Conservation (phyloP, 805 yeast genomes). For the Saccharomyces paradoxus region DNA sequence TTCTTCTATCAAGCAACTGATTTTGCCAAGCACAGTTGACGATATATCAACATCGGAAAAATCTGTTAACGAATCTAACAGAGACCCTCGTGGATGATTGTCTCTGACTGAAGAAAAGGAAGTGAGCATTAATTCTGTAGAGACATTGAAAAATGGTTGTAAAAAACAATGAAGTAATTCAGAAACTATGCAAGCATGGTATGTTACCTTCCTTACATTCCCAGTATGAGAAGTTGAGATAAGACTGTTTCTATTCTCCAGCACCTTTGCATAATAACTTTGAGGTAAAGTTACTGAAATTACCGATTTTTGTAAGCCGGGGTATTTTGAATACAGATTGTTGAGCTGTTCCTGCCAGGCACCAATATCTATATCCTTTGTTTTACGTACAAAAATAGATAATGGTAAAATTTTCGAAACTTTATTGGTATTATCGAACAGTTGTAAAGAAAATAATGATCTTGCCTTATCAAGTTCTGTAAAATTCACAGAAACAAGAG, state of each 20-base stretch:
- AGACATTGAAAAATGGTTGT: conserved; percentile 2
- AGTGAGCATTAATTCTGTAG: not conserved
- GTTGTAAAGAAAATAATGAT: conserved; percentile 8
- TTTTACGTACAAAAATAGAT: conserved; percentile 1
- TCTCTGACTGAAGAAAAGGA: conserved; percentile 2
- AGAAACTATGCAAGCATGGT: conserved; percentile 5
- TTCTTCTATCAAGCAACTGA: conserved; percentile 10
- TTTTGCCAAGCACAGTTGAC: conserved; percentile 11
- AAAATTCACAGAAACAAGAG: conserved; percentile 5
- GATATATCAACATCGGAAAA: conserved; percentile 7
- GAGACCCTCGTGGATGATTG: not conserved
- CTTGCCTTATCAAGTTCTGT: conserved; percentile 4
- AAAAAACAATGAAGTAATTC: not conserved
- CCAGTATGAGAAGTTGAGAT: not conserved
- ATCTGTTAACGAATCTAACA: conserved; percentile 6
- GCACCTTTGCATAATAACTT: not conserved
- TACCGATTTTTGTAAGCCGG: conserved; percentile 3
- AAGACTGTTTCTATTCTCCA: not conserved
- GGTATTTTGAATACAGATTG: not conserved
- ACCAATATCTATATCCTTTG: not conserved
- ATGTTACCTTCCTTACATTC: not conserved
- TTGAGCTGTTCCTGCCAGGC: not conserved
- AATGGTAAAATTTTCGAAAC: conserved; percentile 5
- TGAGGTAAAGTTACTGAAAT: conserved; percentile 6
- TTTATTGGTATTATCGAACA: conserved; percentile 3